Evolutionary conservation across 1,284 basidiomycete genomes (phyloP).

Genomic region (Bothia castanella): DNA sequence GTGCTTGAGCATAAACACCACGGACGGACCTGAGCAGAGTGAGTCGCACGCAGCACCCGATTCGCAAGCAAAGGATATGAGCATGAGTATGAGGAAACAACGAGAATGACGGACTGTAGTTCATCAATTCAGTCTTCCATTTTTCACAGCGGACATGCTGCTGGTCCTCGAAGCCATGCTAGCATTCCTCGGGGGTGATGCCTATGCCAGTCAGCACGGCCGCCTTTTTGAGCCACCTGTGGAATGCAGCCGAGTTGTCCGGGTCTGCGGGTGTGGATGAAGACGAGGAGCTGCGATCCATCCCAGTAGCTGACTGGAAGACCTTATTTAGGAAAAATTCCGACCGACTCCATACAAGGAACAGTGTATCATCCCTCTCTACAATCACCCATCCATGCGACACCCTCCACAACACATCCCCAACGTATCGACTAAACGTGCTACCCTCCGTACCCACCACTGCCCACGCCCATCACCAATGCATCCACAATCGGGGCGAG

Average conservation of each 20-base stretch:
- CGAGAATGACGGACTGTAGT: conserved; percentile 41
- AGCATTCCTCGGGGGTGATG: conserved; percentile 38
- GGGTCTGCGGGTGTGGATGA: conserved; percentile 24
- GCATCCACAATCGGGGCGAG: conserved; percentile 67
- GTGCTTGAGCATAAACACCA: conserved; percentile 88
- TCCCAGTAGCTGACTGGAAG: not conserved
- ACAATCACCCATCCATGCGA: conserved; percentile 53
- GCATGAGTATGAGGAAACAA: conserved; percentile 14
- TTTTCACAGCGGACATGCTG: conserved; percentile 44
- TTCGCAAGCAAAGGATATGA: conserved; percentile 9
- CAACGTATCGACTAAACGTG: conserved; percentile 68
- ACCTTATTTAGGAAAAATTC: too few species aligned
- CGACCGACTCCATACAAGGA: too few species aligned
- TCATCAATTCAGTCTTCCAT: conserved; percentile 49
- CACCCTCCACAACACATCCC: conserved; percentile 61
- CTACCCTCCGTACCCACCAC: conserved; percentile 66
- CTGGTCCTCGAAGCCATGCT: conserved; percentile 34
- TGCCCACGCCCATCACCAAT: conserved; percentile 55
- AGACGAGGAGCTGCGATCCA: conserved; percentile 21
- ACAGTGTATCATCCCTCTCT: conserved; percentile 42
- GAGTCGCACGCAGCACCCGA: conserved; percentile 5
- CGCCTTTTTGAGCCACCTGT: conserved; percentile 44
- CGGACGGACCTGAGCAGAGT: conserved; percentile 61
- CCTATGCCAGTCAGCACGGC: conserved; percentile 42
- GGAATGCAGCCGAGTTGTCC: conserved; percentile 31